Evolutionary conservation across 2,329 filamentous ascomycete genomes (phyloP).

Genomic region (Colletotrichum filicis): DNA sequence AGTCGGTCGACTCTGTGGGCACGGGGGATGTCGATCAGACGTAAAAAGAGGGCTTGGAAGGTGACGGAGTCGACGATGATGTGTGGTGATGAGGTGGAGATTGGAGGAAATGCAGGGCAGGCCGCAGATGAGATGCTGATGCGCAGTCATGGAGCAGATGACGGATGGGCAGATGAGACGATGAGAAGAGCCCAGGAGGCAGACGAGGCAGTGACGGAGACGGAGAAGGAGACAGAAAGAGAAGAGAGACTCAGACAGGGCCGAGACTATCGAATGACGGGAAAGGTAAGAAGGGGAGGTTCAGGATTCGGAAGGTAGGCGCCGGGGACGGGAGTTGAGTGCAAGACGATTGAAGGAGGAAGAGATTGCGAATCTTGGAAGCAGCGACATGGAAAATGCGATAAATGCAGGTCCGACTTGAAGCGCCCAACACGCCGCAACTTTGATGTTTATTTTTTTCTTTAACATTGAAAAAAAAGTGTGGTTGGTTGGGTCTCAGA

Average conservation of each 20-base stretch:
- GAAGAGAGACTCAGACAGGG: neutral
- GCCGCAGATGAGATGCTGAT: neutral
- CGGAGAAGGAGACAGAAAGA: neutral
- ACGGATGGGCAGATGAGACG: conserved; percentile 4
- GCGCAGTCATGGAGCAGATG: neutral
- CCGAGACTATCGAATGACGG: neutral
- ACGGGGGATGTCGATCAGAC: conserved; percentile 31
- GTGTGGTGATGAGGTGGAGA: conserved; percentile 7
- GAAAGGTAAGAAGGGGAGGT: neutral
- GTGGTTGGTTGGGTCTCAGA: neutral
- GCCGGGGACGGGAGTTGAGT: neutral
- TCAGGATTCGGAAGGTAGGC: neutral
- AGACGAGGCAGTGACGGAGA: neutral
- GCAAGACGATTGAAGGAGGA: conserved; percentile 13
- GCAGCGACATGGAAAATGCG: conserved; percentile 12
- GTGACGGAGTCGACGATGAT: neutral
- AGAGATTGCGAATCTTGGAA: conserved; percentile 35
- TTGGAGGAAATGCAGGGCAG: conserved; percentile 13
- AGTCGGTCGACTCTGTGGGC: conserved; percentile 18
- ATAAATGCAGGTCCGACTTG: conserved; percentile 20
- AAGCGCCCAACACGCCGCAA: neutral
- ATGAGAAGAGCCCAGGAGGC: neutral
- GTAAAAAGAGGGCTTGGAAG: conserved; percentile 18
- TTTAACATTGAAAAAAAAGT: neutral
- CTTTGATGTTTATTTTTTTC: neutral